These are phyloP conservation scores for Candida manassasensis DNA, from an alignment of 805 yeast genomes.

Conservation along the genomic window DNA sequence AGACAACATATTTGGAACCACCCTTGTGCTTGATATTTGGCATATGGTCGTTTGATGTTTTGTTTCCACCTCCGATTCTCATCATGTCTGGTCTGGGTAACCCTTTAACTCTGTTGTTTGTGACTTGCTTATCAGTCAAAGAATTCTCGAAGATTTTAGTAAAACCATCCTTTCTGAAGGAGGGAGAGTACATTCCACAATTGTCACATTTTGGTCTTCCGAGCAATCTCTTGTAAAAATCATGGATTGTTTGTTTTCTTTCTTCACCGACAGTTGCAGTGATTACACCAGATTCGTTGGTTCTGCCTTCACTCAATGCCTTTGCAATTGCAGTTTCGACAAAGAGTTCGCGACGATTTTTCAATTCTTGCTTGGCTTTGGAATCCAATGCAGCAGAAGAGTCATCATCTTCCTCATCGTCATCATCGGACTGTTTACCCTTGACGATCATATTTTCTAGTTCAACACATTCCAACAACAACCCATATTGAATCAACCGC, in stretches of 20 bases:
- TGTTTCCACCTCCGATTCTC: slow-evolving; percentile 8
- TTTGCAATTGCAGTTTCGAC: slow-evolving; percentile 66
- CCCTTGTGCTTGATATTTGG: slow-evolving; percentile 55
- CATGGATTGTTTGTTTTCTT: slow-evolving; percentile 69
- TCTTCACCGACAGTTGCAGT: slow-evolving; percentile 87
- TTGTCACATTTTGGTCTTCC: slow-evolving; percentile 88
- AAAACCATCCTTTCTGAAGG: slow-evolving; percentile 91
- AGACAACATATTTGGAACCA: slow-evolving; percentile 76
- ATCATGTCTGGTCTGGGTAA: slow-evolving; percentile 68
- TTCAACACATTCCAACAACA: slow-evolving; percentile 70
- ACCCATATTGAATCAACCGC: slow-evolving; percentile 80
- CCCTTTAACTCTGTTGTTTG: slow-evolving; percentile 82
- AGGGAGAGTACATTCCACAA: slow-evolving; percentile 93
- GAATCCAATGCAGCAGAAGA: slow-evolving; percentile 35
- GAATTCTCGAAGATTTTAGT: slow-evolving; percentile 88
- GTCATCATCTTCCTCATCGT: slow-evolving; percentile 42
- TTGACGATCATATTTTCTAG: slow-evolving; percentile 58
- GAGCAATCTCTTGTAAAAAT: slow-evolving; percentile 67
- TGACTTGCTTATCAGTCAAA: slow-evolving; percentile 72
- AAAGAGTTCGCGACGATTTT: slow-evolving; percentile 58
- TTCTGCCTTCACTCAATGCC: slow-evolving; percentile 73
- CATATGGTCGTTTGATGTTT: slow-evolving; percentile 23
- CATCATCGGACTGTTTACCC: slow-evolving; percentile 30
- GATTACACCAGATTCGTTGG: slow-evolving; percentile 60
- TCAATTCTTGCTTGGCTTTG: slow-evolving; percentile 42